Base-by-base conservation (phyloP, 148 eudicot genomes). In the Vaccinium vitisidaea region DNA sequence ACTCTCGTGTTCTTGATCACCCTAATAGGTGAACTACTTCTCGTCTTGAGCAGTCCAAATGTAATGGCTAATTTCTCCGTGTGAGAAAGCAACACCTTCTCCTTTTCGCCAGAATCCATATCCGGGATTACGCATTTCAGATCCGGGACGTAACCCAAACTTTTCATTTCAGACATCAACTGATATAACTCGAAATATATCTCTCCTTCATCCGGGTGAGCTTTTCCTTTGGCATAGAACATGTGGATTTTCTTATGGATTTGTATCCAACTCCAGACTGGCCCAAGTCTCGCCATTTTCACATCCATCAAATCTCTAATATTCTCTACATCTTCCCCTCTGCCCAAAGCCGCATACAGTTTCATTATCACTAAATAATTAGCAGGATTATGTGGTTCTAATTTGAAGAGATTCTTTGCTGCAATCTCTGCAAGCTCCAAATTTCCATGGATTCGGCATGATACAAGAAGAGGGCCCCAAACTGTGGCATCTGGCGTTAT, bases 21-120 rank as follows among this genome's bases (percentile, higher is more conserved):
- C 85, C 92, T 84, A 12, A 93, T 86, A 1, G 93, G 91, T 25
- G 86, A 86, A 53, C 52, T 12, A 43, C 83, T 86, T 84, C 77
- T 88, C 30, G 48, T 85, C 80, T 90, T 92, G 83, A 93, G 88
- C 75, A 93, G 83, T 49, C 96, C 96, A 70, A 91, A 93, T 2
- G 94, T 88, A 80, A 93, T 88, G 71, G 96, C 96, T 74, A 92
- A 63, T 80, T 93, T 93, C 82, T 93, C 94, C 0, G 94, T 88
- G 84, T 93, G 94, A 83, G 82, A 30, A 43, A 93, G 88, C 84
- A 93, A 78, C 30, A 88, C 83, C 86, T 90, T 92, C 86, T 93
- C 92, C 83, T 92, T 92, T 54, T 92, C 92, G 19, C 6, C 85
- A 52, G 85, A 86, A 48, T 84, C 86, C 2, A 90, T 83, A 52